These are phyloP conservation scores for Kuraishia hungarica DNA, from an alignment of 805 yeast species.

Conservation along the genomic window DNA sequence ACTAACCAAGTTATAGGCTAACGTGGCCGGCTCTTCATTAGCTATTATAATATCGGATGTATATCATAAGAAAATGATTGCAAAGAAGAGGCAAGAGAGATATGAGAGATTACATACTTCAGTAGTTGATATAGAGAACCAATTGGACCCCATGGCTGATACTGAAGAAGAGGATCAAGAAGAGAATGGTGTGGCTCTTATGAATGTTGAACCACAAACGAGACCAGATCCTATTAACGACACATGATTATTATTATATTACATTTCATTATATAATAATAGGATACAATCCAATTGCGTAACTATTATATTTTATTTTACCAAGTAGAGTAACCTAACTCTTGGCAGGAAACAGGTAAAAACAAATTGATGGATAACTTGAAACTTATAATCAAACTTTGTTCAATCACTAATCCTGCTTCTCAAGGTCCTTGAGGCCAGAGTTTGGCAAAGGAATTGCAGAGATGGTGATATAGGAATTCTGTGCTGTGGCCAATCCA, in stretches of 20 bases:
- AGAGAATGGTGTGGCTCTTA: not conserved
- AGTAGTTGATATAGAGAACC: not conserved
- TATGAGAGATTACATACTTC: conserved; percentile 1
- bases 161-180: not conserved
- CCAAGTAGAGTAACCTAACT: no score
- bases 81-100: not conserved
- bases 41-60: conserved; percentile 1
- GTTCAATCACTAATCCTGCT: not conserved
- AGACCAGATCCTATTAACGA: not conserved
- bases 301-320: no score
- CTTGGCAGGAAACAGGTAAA: no score
- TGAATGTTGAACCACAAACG: not conserved
- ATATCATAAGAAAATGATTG: not conserved
- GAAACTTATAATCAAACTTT: no score
- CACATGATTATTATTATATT: not conserved
- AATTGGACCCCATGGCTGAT: not conserved
- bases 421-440: conserved; percentile 10
- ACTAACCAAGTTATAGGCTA: conserved; percentile 3
- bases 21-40: conserved; percentile 1
- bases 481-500: conserved; percentile 56
- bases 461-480: conserved; percentile 41
- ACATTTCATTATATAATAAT: no score
- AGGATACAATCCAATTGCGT: no score
- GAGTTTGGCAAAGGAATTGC: conserved; percentile 21
- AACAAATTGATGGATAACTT: no score